Evolutionary conservation across 73 alveolate genomes (phyloP), one percentile per base, ranked within the genome.

Genomic region (Paraurostyla sp.): DNA sequence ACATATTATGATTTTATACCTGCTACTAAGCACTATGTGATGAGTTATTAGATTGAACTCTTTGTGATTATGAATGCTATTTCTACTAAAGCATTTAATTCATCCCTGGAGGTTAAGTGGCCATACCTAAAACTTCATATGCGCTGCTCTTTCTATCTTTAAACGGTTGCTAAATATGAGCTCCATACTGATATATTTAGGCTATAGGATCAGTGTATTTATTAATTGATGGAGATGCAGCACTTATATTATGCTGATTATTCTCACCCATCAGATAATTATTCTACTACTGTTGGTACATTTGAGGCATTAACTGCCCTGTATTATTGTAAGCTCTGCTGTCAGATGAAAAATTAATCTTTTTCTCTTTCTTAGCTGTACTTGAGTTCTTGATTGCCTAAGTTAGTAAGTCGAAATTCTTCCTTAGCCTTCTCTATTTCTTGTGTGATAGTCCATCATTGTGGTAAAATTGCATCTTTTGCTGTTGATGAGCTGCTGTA

Each of bases 261-360:
- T 46, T 46, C 22, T 20, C 58, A 46, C 58, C 58, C 58, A 13
- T 20, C 18, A 46, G 13, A 46, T 46, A 20, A 46, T 46, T 13
- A 46, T 46, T 46, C 18, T 46, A 20, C 58, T 46, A 46, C 58
- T 50, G 56, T 48, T 40, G 32, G n/a, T 50, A 45, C 6, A 73
- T 73, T 18, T 48, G 30, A 13, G 73, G 73, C n/a, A 38, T 38
- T 45, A 48, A 25, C 35, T 73, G 87, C 2, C 65, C 20, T 73
- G 87, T 73, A 38, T 65, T 65, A 22, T 40, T 65, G 58, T 65
- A 65, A 22, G 82, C 82, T 35, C 82, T 32, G 58, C 82, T 73
- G 27, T 73, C 87, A 18, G 57, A 2, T 45, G 68, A 50, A 23
- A 73, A 48, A 25, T 48, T 48, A 6, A 48, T 45, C 48, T 73